phyloP scores from a whole-genome alignment of 257 asterid species.

The Nicotiana noctiflora region DNA sequence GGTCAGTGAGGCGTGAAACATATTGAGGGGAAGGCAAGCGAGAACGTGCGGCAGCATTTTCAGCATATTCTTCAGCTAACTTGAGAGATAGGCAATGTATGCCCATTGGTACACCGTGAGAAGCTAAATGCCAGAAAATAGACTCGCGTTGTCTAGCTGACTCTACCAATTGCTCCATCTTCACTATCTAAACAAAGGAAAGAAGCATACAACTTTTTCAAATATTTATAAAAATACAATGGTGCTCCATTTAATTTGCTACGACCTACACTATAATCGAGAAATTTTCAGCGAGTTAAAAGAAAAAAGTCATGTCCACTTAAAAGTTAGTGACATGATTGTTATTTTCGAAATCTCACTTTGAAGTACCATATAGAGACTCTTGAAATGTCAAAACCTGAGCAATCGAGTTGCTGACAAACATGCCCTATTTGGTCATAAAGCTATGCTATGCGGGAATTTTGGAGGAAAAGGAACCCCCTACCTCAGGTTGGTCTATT shows the following conservation, averaged over 20 bases:
- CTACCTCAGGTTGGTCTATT: neutral
- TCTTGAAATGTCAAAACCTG: neutral
- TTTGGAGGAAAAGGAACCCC: neutral
- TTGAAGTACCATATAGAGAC: neutral
- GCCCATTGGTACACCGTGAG: constrained; percentile 68
- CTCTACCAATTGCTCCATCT: constrained; percentile 57
- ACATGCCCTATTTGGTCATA: neutral
- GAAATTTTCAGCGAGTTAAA: neutral
- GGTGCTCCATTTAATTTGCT: neutral
- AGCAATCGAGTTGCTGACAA: neutral
- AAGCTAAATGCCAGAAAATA: constrained; percentile 73
- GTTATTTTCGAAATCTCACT: neutral
- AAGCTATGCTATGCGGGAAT: neutral
- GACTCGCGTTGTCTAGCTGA: constrained; percentile 57
- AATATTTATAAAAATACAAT: neutral
- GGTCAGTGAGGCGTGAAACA: constrained; percentile 49
- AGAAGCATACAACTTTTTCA: neutral
- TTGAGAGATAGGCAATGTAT: constrained; percentile 69
- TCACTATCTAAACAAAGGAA: constrained; percentile 37
- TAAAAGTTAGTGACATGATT: neutral
- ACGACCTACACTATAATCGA: neutral
- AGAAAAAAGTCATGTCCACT: neutral
- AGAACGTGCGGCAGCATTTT: constrained; percentile 70
- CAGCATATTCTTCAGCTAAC: constrained; percentile 73
- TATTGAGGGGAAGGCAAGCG: constrained; percentile 65